A percentile compares a stretch with the other conserved stretches of the same genome.
Evolutionary conservation across 371 early-diverging fungal genomes (phyloP).

Genomic region (Syncephalis fuscata): DNA sequence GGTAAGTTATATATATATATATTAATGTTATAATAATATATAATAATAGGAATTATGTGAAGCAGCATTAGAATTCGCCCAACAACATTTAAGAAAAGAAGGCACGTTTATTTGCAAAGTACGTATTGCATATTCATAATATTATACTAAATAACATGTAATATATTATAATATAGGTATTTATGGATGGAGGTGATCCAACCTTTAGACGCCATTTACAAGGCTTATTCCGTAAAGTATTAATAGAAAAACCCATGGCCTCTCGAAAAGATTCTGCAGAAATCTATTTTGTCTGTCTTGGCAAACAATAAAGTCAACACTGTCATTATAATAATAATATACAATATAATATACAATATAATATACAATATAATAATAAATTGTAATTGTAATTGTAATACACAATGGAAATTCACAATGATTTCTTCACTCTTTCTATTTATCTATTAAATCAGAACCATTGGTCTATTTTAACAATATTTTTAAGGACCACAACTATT

Average conservation of each 20-base stretch:
- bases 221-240: slow-evolving; percentile 23
- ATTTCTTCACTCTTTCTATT: no score
- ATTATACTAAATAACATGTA: neutral
- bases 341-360: no score
- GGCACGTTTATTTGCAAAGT: slow-evolving; percentile 65
- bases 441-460: no score
- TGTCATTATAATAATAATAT: no score
- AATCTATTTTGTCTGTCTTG: slow-evolving; percentile 49
- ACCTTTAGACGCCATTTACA: slow-evolving; percentile 25
- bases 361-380: no score
- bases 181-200: slow-evolving; percentile 44
- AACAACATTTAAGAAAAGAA: slow-evolving; percentile 28
- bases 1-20: slow-evolving; percentile 12
- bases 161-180: slow-evolving; percentile 16
- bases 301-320: no score
- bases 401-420: no score
- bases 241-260: slow-evolving; percentile 45
- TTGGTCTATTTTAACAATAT: no score
- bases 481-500: no score
- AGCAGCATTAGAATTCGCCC: slow-evolving; percentile 39
- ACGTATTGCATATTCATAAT: neutral
- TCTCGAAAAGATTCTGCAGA: slow-evolving; percentile 59
- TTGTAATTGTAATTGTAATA: no score
- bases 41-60: slow-evolving; percentile 39
- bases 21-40: neutral